These are phyloP conservation scores for Monosporascus sp. DNA, from an alignment of 2,329 filamentous ascomycete species.

Conservation along the genomic window DNA sequence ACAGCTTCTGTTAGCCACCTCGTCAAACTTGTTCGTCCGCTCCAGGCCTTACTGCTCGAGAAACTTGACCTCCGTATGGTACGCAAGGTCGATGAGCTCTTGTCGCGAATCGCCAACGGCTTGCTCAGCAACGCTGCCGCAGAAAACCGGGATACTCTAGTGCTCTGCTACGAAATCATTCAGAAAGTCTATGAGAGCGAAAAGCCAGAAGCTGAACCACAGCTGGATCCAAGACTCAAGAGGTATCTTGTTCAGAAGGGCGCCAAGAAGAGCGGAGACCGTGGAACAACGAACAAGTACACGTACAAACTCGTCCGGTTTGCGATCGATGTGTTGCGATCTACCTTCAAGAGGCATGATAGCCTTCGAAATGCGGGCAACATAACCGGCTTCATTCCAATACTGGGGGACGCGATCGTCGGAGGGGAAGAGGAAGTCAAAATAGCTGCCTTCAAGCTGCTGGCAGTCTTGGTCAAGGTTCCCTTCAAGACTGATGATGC, in stretches of 20 bases:
- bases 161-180: conserved; percentile 93
- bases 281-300: conserved; percentile 69
- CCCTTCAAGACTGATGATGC: conserved; percentile 68
- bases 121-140: conserved; percentile 76
- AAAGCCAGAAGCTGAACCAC: conserved; percentile 44
- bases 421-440: conserved; percentile 89
- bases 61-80: conserved; percentile 78
- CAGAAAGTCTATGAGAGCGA: conserved; percentile 73
- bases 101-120: conserved; percentile 77
- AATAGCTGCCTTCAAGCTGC: conserved; percentile 77
- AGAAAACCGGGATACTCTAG: conserved; percentile 73
- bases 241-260: conserved; percentile 78
- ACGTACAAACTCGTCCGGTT: conserved; percentile 86
- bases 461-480: conserved; percentile 79
- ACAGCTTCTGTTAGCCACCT: conserved; percentile 72
- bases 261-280: conserved; percentile 66
- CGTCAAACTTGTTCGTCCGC: conserved; percentile 68
- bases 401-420: conserved; percentile 81
- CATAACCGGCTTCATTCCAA: conserved; percentile 77
- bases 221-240: conserved; percentile 56
- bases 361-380: conserved; percentile 74
- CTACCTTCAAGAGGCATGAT: conserved; percentile 81
- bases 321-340: conserved; percentile 77
- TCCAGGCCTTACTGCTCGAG: conserved; percentile 74
- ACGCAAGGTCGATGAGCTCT: conserved; percentile 83